Evolutionary conservation across 192 early-diverging fungal genomes (phyloP).

Genomic region (Coemansia sp.): DNA sequence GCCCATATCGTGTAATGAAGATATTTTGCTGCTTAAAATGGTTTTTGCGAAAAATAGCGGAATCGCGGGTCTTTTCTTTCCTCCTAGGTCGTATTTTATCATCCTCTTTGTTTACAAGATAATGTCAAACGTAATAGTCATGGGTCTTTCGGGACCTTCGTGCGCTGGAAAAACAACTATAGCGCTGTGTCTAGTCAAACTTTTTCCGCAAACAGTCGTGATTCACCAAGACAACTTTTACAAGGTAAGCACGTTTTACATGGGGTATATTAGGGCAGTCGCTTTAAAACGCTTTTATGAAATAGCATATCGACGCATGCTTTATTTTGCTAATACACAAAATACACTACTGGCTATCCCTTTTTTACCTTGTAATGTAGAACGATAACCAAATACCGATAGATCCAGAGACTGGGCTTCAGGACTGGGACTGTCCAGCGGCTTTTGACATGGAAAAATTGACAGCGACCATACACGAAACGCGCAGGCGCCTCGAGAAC

Average conservation of each 20-base stretch:
- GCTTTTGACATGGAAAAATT: slow-evolving; percentile 59
- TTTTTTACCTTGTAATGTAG: slow-evolving; percentile 13
- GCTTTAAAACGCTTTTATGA: no score
- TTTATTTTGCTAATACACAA: no score
- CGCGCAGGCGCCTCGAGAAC: slow-evolving; percentile 11
- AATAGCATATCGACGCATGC: no score
- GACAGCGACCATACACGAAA: background rate
- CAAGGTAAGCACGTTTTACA: no score
- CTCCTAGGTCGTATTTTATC: no score
- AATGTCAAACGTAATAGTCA: slow-evolving; percentile 27
- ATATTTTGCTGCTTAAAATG: no score
- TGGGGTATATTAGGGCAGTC: no score
- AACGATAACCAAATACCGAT: slow-evolving; percentile 65
- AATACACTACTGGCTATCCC: background rate
- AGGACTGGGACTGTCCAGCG: slow-evolving; percentile 80
- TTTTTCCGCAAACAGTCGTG: slow-evolving; percentile 59
- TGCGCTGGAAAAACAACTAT: slow-evolving; percentile 73
- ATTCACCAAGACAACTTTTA: slow-evolving; percentile 79
- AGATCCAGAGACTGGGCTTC: slow-evolving; percentile 53
- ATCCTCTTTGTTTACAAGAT: background rate
- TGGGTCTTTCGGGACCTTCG: slow-evolving; percentile 61
- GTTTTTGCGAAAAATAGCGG: no score
- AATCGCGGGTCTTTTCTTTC: no score
- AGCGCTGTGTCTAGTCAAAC: slow-evolving; percentile 54
- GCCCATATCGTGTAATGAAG: background rate